These are phyloP conservation scores for Citrus unshiu DNA, from an alignment of 345 rosid genomes.

Conservation along the genomic window DNA sequence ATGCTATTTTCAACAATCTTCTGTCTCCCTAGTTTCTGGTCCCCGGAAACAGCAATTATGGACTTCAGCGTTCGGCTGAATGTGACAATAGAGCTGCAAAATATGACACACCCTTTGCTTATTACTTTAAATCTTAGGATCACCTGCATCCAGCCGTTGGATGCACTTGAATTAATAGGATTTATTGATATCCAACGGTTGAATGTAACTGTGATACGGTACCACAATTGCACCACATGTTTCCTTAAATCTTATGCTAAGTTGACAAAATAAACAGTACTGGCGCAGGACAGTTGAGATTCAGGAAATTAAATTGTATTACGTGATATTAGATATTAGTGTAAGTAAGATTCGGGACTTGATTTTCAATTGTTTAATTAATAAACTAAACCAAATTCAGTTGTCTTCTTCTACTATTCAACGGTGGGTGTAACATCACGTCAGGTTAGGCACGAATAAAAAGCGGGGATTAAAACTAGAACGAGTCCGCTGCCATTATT, in stretches of 20 bases:
- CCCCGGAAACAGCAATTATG: no score
- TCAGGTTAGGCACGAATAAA: not conserved
- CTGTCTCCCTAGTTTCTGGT: no score
- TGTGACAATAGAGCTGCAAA: no score
- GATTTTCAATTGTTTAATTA: not conserved
- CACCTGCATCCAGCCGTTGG: no score
- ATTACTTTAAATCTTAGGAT: no score
- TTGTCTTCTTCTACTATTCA: not conserved
- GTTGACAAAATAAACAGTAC: not conserved
- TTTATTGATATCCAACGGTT: fast-evolving
- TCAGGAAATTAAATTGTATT: not conserved
- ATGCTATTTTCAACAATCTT: no score
- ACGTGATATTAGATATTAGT: not conserved
- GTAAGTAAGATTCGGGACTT: not conserved
- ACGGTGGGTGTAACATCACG: not conserved
- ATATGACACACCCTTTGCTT: no score
- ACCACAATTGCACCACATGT: fast-evolving
- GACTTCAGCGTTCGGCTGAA: no score
- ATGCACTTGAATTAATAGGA: fast-evolving
- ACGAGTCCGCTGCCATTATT: not conserved
- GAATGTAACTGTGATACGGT: fast-evolving
- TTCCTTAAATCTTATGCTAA: no score
- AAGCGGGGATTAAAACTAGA: not conserved
- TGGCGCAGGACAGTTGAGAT: not conserved
- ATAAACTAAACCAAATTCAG: not conserved